Evolutionary conservation across 805 yeast genomes (phyloP), one percentile per base, ranked within the genome.

Genomic region (Phaffomyces thermotolerans): DNA sequence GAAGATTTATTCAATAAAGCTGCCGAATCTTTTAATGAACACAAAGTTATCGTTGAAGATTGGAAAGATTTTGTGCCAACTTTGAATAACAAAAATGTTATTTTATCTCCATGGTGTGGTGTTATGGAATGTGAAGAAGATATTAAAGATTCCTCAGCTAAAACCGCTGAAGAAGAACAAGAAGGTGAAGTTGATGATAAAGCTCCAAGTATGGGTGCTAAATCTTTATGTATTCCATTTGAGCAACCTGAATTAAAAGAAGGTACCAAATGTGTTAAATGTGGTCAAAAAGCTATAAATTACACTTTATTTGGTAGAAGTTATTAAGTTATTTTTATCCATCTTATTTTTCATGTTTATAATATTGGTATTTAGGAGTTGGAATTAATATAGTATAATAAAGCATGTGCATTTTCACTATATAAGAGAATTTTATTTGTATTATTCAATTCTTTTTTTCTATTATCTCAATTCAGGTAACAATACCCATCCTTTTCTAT

Each of bases 181-280:
- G 95, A 85, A 53, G 87, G 79, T 54, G 96, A 85, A 64, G 83
- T 73, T 39, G 99, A 93, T 63, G 98, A 93, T 61, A 84, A 86
- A 66, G 88, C 99, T 22, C 99, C 99, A 63, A 81, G 95, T 41
- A 93, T 93, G 99, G 99, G 99, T 62, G 99, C 99, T 53, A 93
- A 93, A 74, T 84, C 96, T 18, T 75, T 93, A 67, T 93, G 99
- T 78, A 90, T 90, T 65, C 99, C 99, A 52, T 81, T 81, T 61
- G 84, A 86, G 34, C 98, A 91, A 72, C 96, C 96, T 47, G 78
- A 70, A 58, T 76, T 91, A 66, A 78, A 78, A 64, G 69, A 65
- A 52, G 91, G 83, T 55, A 86, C 88, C 52, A 83, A 81, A 66
- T 95, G 99, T 80, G 82, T 88, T 51, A 84, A 72, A 59, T 93